Evolutionary conservation across 1,284 basidiomycete genomes (phyloP).

Genomic region (Coniferiporia sulphurascens): DNA sequence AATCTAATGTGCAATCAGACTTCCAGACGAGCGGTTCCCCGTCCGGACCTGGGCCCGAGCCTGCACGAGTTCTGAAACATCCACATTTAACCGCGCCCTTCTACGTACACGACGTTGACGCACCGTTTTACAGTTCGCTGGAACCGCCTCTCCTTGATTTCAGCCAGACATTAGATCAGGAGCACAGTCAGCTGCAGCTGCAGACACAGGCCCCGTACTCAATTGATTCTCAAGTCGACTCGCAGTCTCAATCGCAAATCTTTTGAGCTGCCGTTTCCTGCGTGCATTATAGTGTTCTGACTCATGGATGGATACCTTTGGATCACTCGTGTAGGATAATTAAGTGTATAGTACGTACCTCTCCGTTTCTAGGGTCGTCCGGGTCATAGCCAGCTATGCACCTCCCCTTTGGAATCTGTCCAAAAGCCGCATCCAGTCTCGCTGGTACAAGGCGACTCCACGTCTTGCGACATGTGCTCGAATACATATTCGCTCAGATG

Average conservation of each 20-base stretch:
- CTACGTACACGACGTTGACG: conserved; percentile 2
- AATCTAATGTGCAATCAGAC: not conserved
- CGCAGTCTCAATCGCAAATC: not conserved
- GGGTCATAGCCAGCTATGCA: too few relatives aligned
- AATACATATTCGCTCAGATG: too few relatives aligned
- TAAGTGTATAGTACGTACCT: too few relatives aligned
- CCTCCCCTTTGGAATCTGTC: too few relatives aligned
- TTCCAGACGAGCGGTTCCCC: not conserved
- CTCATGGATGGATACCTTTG: too few relatives aligned
- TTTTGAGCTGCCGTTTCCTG: not conserved
- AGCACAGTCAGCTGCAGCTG: conserved; percentile 7
- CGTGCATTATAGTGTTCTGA: too few relatives aligned
- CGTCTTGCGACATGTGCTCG: too few relatives aligned
- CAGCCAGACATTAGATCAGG: conserved; percentile 1
- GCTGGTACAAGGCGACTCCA: too few relatives aligned
- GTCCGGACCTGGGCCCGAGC: not conserved
- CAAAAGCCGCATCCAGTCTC: too few relatives aligned
- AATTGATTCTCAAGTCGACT: conserved; percentile 12
- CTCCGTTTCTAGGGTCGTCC: too few relatives aligned
- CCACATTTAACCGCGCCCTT: not conserved
- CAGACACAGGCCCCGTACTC: conserved; percentile 15
- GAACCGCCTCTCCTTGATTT: conserved; percentile 13
- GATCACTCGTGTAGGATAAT: too few relatives aligned
- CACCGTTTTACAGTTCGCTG: conserved; percentile 1
- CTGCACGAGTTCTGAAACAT: not conserved